Base-by-base conservation (phyloP, 192 early-diverging fungal genomes). In the Coemansia sp. region DNA sequence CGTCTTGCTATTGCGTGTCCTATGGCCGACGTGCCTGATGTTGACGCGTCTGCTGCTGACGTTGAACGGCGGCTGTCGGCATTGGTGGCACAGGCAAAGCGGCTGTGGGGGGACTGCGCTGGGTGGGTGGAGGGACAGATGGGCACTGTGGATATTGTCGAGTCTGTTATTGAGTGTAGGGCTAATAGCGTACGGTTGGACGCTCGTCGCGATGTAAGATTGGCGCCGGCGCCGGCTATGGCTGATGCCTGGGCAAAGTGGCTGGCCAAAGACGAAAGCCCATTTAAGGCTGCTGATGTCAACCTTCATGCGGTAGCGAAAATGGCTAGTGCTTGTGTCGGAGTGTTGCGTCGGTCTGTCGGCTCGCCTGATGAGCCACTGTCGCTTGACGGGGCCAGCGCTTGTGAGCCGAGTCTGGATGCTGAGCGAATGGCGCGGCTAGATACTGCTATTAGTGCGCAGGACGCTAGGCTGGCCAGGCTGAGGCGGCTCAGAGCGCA, bases 211-310 rank as follows among this genome's bases (percentile, higher is more conserved):
- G 66, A 83, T 21, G 49, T 75, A 60, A 59, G 73, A 0, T 53
- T 83, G 66, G 81, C 67, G 40, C 81, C 81, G 30, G 42, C 80
- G 42, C 69, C 75, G n/a, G 62, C 67, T 38, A 62, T 77, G 69
- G 69, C 76, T 16, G 44, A 37, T 10, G 66, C 69, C 58, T 83
- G 81, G 81, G 46, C 81, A 21, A 33, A 47, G 55, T 83, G 81
- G 81, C 67, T 83, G 69, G 76, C 58, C 0, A 62, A 35, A 19
- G 58, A 30, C 39, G 55, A 49, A 21, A 39, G 49, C 30, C 19
- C 33, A 5, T 83, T 78, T 28, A 62, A 58, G 30, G 76, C 69
- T 6, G 61, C 76, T 9, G 37, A 37, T n/a, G 65, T 78, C 13
- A 68, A 75, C 57, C 69, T 83, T 21, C 72, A 78, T 2, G 76